These are phyloP conservation scores for Cydonia oblonga DNA, from an alignment of 331 rosid species.

Conservation along the genomic window DNA sequence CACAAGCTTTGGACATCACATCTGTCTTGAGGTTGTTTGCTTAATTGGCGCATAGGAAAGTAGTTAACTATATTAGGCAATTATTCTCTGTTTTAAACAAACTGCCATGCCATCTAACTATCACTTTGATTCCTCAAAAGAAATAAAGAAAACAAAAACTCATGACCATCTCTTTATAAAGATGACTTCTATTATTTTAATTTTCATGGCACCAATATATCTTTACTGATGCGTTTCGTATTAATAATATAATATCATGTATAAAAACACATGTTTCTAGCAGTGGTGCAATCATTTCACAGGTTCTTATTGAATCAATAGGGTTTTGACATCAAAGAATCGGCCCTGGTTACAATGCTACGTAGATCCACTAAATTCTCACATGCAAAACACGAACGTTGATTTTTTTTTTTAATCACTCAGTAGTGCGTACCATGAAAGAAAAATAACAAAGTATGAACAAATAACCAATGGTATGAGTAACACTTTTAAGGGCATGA, in stretches of 20 bases:
- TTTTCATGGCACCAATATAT: too few relatives aligned
- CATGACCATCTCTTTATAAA: neutral
- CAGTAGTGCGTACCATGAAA: too few relatives aligned
- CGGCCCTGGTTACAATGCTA: too few relatives aligned
- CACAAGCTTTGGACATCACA: neutral
- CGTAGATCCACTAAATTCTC: neutral
- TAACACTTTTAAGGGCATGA: neutral
- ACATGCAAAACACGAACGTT: neutral
- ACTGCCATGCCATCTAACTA: neutral
- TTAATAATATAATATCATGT: too few relatives aligned
- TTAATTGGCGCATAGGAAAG: neutral
- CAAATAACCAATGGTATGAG: neutral
- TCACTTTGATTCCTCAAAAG: neutral
- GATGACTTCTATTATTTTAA: neutral
- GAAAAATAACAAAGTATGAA: neutral
- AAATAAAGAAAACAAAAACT: neutral
- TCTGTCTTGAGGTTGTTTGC: neutral
- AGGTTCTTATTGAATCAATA: too few relatives aligned
- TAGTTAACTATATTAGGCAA: neutral
- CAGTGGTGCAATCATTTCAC: too few relatives aligned
- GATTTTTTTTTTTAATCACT: neutral
- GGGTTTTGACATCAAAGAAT: neutral
- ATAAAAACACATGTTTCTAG: too few relatives aligned
- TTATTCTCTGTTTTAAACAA: neutral
- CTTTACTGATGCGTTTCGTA: accelerated